Evolutionary conservation across 1,284 basidiomycete species (phyloP), one percentile per base, ranked within the genome.

Genomic region (Paramarasmius palmivorus): DNA sequence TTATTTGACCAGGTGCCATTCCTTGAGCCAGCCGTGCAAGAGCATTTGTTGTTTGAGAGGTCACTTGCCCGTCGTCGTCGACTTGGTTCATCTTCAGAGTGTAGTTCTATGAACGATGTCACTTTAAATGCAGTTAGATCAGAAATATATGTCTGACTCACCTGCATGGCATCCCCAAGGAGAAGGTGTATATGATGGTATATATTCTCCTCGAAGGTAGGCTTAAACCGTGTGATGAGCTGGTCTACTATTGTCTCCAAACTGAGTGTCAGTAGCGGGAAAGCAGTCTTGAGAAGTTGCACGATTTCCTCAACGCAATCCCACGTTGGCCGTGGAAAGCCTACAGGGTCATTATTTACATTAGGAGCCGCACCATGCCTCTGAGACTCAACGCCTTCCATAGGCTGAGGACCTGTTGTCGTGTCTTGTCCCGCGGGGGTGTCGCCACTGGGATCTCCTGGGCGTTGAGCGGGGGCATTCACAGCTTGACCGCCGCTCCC

Each of bases 191-290:
- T 87, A 61, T 95, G 84, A 15, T 97, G 86, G 73, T 98, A 98
- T 17, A 95, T 89, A 63, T 99, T 96, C 70, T 99, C 97, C 60
- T 99, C 97, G 1, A 87, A 83, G 6, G 84, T 82, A 1, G 92
- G 84, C 71, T 98, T 98, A 77, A 98, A 98, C 42, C 95, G 86
- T 58, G 88, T 84, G 39, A 87, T 82, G 61, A 99, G 91, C 71
- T 99, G 96, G 64, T 99, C 97, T 19, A 97, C 92, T 79, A 99
- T 92, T 45, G 95, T 97, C 73, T 99, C 97, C 80, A 99, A 83
- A 52, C 93, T 97, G 29, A 98, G 77, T 23, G 96, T 93, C 20
- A 99, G 81, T 15, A 99, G 81, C 0, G 97, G 97, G 77, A 97
- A 98, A 1, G 93, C 91, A 0, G 96, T 98, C 76, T 99, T 99